Base-by-base conservation (phyloP, 495 filamentous ascomycete species). In the Amphirosellinia nigrospora region DNA sequence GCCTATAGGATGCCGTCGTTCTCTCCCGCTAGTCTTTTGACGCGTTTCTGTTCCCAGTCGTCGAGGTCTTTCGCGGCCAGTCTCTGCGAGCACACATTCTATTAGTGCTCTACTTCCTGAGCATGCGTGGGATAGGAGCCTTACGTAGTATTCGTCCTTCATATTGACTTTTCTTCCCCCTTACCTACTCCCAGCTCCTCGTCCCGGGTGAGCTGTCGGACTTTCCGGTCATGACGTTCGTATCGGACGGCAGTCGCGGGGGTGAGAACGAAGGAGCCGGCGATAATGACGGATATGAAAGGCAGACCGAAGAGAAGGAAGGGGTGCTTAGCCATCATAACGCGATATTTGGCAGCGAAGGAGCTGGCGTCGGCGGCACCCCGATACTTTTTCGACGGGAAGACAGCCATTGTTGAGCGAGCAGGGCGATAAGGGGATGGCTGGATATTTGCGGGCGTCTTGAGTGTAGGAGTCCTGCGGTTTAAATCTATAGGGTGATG, bases 261-360 rank as follows among this genome's bases (percentile, higher is more conserved):
- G 0, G 95, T 97, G 16, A 99, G 86, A 70, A 94, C 91, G 81
- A 99, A 99, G 9, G 93, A 96, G 0, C 93, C 96, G 4, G 91
- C 94, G n/a, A 99, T 90, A 73, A 99, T 97, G 43, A 95, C 89
- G 52, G 86, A 82, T 75, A 98, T 87, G 82, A 99, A 99, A 16
- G 96, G 96, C n/a, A 98, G 84, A 7, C 96, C 96, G 79, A 99
- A 99, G 63, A 98, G 87, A 45, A 95, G 82, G 80, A 99, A 99
- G 1, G 96, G 96, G 72, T 92, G 93, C 70, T 86, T 89, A 23
- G 84, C 77, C 46, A 97, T 85, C 63, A 82, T 75, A 13, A 82
- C 77, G 66, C 96, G 92, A 82, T 99, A 99, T 28, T 86, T 82
- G 48, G 90, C 86, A 8, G 90, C 92, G 70, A 97, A 80, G n/a